Evolutionary conservation across 225 moss, liverwort and hornwort species (phyloP), one percentile per base, ranked within the genome.

Genomic region (Physcomitrium patens): DNA sequence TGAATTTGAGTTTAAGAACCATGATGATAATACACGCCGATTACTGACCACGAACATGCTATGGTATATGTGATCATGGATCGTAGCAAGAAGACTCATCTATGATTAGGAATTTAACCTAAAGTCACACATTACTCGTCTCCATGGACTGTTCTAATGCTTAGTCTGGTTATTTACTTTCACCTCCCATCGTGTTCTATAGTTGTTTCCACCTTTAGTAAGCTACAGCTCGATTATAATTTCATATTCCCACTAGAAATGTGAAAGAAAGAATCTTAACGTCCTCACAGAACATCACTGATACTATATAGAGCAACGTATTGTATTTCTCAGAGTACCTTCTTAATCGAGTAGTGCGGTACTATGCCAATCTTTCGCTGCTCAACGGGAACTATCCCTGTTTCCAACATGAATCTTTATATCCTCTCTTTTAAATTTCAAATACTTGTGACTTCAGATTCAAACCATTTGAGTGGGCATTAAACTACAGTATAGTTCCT

Each of bases 321-420:
- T 16, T 31, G n/a, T 47, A 42, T 8, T 51, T 68, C 45, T 54
- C 28, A 7, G 17, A 60, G 61, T 70, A 71, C 71, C 73, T 48
- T 26, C 37, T 84, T 68, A 87, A 52, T 87, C 87, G 48, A 82
- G 68, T 69, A 82, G 87, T 26, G 79, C 63, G 46, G 82, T 79
- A 44, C 71, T 49, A 20, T 79, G 77, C 87, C 84, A 47, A 87
- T 87, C 91, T 93, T 91, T 72, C 93, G 95, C 82, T 90, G 87
- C 68, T 96, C 95, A 60, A 93, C 84, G 22, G 91, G 85, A 54
- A 96, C 89, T 56, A 93, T 73, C 67, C 93, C 95, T 64, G 79
- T 83, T 77, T 90, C 84, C 24, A 87, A 86, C 8, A 96, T 78
- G 72, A 78, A 96, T 93, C 95, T 96, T 88, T 24, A 59, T 24